Percentiles rank a stretch among this genome's conserved stretches.
phyloP scores from a whole-genome alignment of 495 filamentous ascomycete species.

The Annulohypoxylon nitens region DNA sequence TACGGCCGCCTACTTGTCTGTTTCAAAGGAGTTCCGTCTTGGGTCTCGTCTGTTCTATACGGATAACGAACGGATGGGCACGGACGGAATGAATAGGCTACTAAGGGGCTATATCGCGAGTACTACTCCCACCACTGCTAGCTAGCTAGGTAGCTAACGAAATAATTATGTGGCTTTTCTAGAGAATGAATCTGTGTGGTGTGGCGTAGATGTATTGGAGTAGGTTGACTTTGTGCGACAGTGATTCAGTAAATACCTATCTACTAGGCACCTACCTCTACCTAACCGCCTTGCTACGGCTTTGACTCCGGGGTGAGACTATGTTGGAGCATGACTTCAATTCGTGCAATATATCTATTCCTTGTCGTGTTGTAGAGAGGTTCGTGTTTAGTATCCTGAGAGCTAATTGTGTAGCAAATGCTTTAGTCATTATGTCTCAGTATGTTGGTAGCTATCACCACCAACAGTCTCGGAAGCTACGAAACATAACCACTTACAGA shows the following conservation, averaged over 20 bases:
- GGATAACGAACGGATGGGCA: not conserved
- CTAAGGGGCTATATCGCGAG: not conserved
- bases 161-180: slow-evolving; percentile 24
- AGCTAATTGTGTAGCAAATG: too few relatives aligned
- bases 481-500: too few relatives aligned
- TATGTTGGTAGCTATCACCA: too few relatives aligned
- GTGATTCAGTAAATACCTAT: not conserved
- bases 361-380: too few relatives aligned
- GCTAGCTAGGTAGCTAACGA: slow-evolving; percentile 29
- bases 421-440: too few relatives aligned
- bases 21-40: not conserved
- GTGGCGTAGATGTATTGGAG: not conserved
- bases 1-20: slow-evolving; percentile 1
- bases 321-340: too few relatives aligned
- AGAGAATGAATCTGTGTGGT: not conserved
- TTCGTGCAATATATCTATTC: too few relatives aligned
- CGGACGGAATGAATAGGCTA: not conserved
- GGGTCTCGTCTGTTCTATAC: not conserved
- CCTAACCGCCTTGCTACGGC: not conserved
- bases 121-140: not conserved
- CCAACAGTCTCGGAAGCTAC: too few relatives aligned
- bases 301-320: too few relatives aligned
- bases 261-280: not conserved
- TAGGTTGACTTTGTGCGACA: not conserved
- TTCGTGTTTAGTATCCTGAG: too few relatives aligned